A percentile compares a stretch with the other conserved stretches of the same genome.
phyloP scores from a whole-genome alignment of 345 rosid genomes.

The Microcos paniculata region DNA sequence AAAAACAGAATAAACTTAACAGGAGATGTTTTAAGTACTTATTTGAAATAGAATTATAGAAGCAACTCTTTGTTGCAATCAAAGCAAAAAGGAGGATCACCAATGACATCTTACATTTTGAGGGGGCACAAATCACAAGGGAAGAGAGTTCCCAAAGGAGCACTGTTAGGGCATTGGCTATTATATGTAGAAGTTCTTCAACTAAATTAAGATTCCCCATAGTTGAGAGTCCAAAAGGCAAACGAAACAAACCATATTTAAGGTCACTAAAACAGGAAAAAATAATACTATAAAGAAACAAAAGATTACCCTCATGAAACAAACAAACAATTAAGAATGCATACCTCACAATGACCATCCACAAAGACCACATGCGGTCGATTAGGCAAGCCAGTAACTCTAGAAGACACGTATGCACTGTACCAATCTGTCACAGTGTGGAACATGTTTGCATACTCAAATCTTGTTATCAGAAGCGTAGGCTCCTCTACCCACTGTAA shows the following conservation, averaged over 20 bases:
- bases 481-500: slow-evolving; percentile 96
- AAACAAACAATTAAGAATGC: background rate
- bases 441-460: slow-evolving; percentile 89
- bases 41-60: too few species aligned
- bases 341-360: slow-evolving; percentile 82
- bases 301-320: background rate
- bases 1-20: background rate
- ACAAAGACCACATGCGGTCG: slow-evolving; percentile 83
- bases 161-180: background rate
- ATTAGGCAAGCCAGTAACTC: slow-evolving; percentile 79
- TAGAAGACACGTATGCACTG: slow-evolving; percentile 80
- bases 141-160: background rate
- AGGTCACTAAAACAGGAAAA: too few species aligned
- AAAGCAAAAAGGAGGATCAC: background rate
- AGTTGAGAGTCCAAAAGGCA: background rate
- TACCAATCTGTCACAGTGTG: slow-evolving; percentile 97
- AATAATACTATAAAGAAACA: background rate
- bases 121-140: background rate
- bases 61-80: background rate
- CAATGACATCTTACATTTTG: background rate
- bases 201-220: background rate
- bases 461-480: slow-evolving; percentile 63
- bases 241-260: too few species aligned
- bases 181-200: background rate
- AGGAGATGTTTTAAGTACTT: background rate